Conservation (phyloP, 768 basidiomycete genomes). For the Fomitopsis pulvina region DNA sequence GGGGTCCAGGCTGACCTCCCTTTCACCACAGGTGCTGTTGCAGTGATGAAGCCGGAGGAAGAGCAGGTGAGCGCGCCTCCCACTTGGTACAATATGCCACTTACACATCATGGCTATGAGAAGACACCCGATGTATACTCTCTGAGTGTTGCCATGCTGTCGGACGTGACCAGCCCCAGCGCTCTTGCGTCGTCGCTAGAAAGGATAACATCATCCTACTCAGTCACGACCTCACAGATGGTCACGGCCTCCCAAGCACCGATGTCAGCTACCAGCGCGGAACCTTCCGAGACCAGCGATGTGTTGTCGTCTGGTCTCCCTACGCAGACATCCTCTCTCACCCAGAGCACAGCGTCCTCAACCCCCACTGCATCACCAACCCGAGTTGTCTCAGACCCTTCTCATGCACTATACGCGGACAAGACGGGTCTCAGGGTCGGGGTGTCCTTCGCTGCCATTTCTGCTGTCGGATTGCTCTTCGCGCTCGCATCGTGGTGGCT, state of each 20-base stretch:
- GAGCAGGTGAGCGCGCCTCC: neutral
- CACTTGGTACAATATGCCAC: too few species aligned
- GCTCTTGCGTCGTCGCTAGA: neutral
- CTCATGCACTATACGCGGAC: neutral
- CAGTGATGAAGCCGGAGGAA: neutral
- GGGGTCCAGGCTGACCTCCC: neutral
- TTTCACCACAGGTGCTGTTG: neutral
- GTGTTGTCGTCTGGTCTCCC: neutral
- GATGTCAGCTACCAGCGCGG: too few species aligned
- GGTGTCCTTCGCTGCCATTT: constrained; percentile 19
- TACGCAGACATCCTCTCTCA: neutral
- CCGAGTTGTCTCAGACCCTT: neutral
- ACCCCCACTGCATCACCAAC: neutral
- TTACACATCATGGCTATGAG: too few species aligned
- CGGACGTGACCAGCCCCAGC: too few species aligned
- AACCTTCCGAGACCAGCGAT: too few species aligned
- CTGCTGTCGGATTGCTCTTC: constrained; percentile 14
- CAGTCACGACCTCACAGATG: neutral
- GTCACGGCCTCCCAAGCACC: neutral
- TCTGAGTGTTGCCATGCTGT: too few species aligned
- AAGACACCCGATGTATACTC: too few species aligned
- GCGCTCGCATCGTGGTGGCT: constrained; percentile 20
- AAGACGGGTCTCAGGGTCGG: constrained; percentile 16
- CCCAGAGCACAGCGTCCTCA: neutral
- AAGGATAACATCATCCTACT: neutral